Conservation (phyloP, 139 green algal species). For the Bryopsis sp. region DNA sequence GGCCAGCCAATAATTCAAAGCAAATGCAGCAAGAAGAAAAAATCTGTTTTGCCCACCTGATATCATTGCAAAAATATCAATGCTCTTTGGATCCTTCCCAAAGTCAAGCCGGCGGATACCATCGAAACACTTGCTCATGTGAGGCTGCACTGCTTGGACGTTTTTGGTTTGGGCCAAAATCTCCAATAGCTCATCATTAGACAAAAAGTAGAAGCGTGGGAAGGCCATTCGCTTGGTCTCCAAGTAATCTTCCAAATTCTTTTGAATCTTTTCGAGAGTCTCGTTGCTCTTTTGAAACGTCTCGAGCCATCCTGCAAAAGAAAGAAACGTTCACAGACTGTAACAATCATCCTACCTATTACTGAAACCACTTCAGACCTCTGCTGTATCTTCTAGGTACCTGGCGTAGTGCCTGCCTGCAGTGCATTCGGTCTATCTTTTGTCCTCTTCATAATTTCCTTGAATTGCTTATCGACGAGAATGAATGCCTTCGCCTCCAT, state of each 20-base stretch:
- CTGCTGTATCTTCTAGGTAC: constrained; percentile 6
- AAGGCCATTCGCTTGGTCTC: constrained; percentile 84
- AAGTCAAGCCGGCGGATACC: constrained; percentile 75
- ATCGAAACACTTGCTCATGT: constrained; percentile 88
- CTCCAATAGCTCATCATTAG: constrained; percentile 84
- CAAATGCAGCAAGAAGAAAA: constrained; percentile 2
- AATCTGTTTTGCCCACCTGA: constrained; percentile 25
- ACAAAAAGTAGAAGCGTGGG: constrained; percentile 78
- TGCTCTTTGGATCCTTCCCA: constrained; percentile 63
- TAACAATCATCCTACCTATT: too few relatives aligned
- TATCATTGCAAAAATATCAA: constrained; percentile 73
- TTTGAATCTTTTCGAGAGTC: constrained; percentile 75
- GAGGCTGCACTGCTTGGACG: constrained; percentile 72
- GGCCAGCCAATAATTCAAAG: not conserved
- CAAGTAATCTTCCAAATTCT: constrained; percentile 82
- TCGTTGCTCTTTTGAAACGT: constrained; percentile 62
- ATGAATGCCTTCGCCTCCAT: constrained; percentile 64
- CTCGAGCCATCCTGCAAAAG: constrained; percentile 31
- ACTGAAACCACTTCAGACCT: too few relatives aligned
- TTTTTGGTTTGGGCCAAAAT: constrained; percentile 76
- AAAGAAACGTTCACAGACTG: too few relatives aligned
- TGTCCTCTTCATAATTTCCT: constrained; percentile 68
- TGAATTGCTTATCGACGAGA: constrained; percentile 66
- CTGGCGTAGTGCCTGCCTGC: constrained; percentile 19
- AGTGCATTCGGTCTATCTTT: constrained; percentile 68